Conservation (phyloP, 2,329 filamentous ascomycete species). For the Monilinia aucupariae region DNA sequence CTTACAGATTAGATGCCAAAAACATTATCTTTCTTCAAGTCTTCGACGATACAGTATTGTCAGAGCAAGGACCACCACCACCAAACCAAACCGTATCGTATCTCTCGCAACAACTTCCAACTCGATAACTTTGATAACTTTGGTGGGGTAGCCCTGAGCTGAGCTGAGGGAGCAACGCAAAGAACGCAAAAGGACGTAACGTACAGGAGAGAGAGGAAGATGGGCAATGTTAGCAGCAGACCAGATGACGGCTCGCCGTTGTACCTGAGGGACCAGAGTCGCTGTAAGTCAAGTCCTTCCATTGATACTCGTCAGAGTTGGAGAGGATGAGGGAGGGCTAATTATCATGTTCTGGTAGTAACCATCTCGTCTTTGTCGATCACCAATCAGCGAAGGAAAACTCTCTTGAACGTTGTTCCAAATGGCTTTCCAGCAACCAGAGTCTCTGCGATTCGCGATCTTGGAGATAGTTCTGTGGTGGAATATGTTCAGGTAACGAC, state of each 20-base stretch:
- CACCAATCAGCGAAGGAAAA: constrained; percentile 72
- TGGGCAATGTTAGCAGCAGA: constrained; percentile 90
- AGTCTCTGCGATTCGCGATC: constrained; percentile 65
- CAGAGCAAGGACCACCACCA: constrained; percentile 16
- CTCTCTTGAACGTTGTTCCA: constrained; percentile 70
- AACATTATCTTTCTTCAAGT: constrained; percentile 24
- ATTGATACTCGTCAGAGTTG: constrained; percentile 9
- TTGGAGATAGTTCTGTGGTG: constrained; percentile 68
- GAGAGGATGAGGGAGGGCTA: constrained; percentile 10
- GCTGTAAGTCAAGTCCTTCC: constrained; percentile 63
- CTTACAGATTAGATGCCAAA: constrained; percentile 31
- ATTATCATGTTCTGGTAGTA: constrained; percentile 50
- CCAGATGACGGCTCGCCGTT: constrained; percentile 75
- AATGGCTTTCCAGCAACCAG: constrained; percentile 83
- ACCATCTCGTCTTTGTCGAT: constrained; percentile 79
- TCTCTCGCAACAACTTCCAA: constrained; percentile 16
- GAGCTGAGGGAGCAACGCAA: background rate
- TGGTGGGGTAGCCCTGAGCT: constrained; percentile 31
- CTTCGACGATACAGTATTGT: constrained; percentile 29
- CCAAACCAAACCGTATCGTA: background rate
- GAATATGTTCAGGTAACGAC: constrained; percentile 81
- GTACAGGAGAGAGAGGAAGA: constrained; percentile 47
- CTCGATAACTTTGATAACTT: constrained; percentile 14
- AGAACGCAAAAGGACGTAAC: background rate
- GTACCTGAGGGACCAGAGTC: constrained; percentile 85